phyloP scores from a whole-genome alignment of 2,329 filamentous ascomycete genomes.

The Leptographium galeiforme region DNA sequence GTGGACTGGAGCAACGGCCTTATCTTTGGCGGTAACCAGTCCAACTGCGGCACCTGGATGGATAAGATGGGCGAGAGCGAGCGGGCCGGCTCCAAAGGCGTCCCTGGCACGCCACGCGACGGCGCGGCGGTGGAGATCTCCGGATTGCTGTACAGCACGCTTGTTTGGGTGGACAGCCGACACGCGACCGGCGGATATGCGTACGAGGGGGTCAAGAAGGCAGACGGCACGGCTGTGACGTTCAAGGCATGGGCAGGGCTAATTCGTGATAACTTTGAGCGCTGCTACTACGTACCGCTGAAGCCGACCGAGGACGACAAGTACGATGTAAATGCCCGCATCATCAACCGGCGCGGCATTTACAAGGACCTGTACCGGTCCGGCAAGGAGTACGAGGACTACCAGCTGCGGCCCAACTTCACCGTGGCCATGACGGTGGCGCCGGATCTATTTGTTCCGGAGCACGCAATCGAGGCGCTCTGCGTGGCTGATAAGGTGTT shows the following conservation, averaged over 20 bases:
- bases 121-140: conserved; percentile 92
- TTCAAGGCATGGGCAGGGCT: conserved; percentile 67
- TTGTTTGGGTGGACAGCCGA: conserved; percentile 65
- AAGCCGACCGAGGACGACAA: conserved; percentile 54
- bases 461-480: conserved; percentile 68
- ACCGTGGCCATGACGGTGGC: conserved; percentile 92
- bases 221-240: conserved; percentile 46
- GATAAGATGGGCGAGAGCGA: conserved; percentile 99
- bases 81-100: conserved; percentile 78
- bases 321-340: conserved; percentile 65
- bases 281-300: conserved; percentile 74
- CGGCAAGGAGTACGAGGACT: conserved; percentile 93
- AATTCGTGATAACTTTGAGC: conserved; percentile 79
- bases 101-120: conserved; percentile 92
- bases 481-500: conserved; percentile 67
- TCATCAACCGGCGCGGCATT: conserved; percentile 85
- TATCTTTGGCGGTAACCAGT: conserved; percentile 86
- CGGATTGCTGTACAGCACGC: conserved; percentile 78
- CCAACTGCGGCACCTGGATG: conserved; percentile 98
- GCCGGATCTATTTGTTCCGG: conserved; percentile 68
- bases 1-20: conserved; percentile 87
- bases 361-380: conserved; percentile 96
- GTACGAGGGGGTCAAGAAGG: conserved; percentile 57
- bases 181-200: conserved; percentile 56
- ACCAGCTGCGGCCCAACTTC: conserved; percentile 90